These are phyloP conservation scores for Mrakia frigida DNA, from an alignment of 768 basidiomycete genomes.

Conservation along the genomic window DNA sequence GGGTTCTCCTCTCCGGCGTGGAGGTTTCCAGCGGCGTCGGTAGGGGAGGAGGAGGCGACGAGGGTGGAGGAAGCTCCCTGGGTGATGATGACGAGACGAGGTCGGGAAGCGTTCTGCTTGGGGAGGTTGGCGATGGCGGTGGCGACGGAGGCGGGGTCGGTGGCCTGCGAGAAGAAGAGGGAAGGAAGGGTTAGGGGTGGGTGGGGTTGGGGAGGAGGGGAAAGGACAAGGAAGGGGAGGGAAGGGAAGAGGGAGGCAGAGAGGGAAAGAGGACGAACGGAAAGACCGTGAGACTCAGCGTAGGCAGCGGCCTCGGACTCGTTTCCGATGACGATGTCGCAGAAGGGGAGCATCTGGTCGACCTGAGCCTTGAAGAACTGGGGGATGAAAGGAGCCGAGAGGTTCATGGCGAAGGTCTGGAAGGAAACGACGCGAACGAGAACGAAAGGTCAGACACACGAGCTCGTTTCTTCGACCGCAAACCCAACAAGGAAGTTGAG, in stretches of 20 bases:
- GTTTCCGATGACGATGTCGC: conserved; percentile 91
- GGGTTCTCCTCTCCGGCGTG: conserved; percentile 55
- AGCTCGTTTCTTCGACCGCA: not conserved
- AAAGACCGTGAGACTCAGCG: conserved; percentile 65
- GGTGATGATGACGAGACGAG: conserved; percentile 83
- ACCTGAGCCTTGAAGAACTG: conserved; percentile 85
- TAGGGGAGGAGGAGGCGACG: conserved; percentile 57
- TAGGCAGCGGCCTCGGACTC: conserved; percentile 88
- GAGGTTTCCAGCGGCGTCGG: conserved; percentile 40
- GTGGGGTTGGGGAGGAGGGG: not conserved
- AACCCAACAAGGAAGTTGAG: not conserved
- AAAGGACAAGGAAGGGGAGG: not conserved
- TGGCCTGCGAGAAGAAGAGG: conserved; percentile 46
- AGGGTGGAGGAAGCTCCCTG: conserved; percentile 77
- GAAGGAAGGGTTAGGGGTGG: not conserved
- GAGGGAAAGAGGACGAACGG: conserved; percentile 44
- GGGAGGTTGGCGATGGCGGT: conserved; percentile 64
- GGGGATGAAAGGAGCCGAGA: conserved; percentile 95
- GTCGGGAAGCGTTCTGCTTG: conserved; percentile 69
- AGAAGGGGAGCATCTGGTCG: conserved; percentile 71
- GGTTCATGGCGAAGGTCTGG: conserved; percentile 82
- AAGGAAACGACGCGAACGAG: not conserved
- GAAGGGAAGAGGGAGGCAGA: not conserved
- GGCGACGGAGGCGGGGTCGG: conserved; percentile 65
- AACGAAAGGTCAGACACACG: not conserved